Evolutionary conservation across 2,329 filamentous ascomycete genomes (phyloP).

Genomic region (Neonectria punicea): DNA sequence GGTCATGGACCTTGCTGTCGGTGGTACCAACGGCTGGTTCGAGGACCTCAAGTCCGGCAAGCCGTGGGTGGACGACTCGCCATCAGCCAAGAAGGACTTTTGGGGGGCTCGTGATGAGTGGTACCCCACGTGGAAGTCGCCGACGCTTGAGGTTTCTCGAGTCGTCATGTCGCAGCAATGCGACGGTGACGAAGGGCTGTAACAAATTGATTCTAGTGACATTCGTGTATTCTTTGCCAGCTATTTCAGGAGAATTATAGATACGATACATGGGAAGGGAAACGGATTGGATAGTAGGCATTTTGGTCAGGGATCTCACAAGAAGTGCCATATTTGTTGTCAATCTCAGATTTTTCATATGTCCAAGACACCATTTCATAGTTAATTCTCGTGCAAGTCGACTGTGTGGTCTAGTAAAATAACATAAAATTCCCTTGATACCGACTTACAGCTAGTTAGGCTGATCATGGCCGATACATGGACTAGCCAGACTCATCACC

Average conservation of each 20-base stretch:
- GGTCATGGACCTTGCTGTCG: constrained; percentile 80
- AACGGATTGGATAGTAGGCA: background rate
- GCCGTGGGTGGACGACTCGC: constrained; percentile 79
- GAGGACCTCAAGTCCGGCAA: constrained; percentile 76
- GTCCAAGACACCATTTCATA: no score
- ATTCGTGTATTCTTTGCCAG: background rate
- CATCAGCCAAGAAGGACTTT: constrained; percentile 78
- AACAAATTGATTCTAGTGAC: background rate
- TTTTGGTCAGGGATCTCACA: background rate
- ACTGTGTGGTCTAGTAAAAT: background rate
- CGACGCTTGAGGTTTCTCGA: constrained; percentile 74
- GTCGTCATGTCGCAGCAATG: constrained; percentile 79
- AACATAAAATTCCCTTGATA: background rate
- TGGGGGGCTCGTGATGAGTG: constrained; percentile 75
- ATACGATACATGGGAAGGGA: background rate
- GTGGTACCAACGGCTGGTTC: constrained; percentile 86
- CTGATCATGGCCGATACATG: background rate
- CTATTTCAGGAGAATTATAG: background rate
- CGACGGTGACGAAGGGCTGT: constrained; percentile 67
- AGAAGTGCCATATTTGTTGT: background rate
- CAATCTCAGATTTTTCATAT: background rate
- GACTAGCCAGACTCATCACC: background rate
- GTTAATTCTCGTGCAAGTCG: no score
- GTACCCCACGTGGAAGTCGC: constrained; percentile 77
- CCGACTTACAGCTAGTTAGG: background rate